phyloP scores from a whole-genome alignment of 2,329 filamentous ascomycete species.

The Zymoseptoria tritici region DNA sequence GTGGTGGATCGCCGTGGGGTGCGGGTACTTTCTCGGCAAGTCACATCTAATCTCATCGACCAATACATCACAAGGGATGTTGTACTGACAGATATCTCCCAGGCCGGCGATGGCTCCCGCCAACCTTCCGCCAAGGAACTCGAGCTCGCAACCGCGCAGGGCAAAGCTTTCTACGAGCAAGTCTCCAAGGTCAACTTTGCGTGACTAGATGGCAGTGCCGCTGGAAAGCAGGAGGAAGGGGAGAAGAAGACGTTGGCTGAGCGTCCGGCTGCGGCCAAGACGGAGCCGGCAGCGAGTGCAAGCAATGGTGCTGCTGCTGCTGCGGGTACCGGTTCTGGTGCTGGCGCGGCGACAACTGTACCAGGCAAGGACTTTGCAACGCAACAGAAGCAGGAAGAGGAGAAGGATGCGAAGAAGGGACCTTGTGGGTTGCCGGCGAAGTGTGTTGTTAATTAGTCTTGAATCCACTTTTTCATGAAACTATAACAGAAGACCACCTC shows the following conservation, averaged over 20 bases:
- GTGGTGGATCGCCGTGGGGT: constrained; percentile 86
- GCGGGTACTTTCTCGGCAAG: constrained; percentile 72
- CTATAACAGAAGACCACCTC: too few relatives aligned
- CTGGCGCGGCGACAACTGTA: constrained; percentile 1
- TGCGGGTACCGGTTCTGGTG: not conserved
- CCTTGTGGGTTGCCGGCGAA: constrained; percentile 72
- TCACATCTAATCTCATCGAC: not conserved
- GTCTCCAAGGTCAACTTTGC: constrained; percentile 60
- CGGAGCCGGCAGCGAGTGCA: too few relatives aligned
- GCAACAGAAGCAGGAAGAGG: constrained; percentile 22
- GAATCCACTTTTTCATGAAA: too few relatives aligned
- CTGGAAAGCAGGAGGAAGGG: constrained; percentile 24
- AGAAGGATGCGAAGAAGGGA: constrained; percentile 52
- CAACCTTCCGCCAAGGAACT: constrained; percentile 71
- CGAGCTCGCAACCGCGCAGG: constrained; percentile 72
- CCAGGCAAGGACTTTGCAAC: constrained; percentile 11
- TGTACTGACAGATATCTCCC: not conserved
- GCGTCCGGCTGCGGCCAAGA: constrained; percentile 15
- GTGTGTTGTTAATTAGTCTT: constrained; percentile 39
- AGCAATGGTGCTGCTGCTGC: constrained; percentile 6
- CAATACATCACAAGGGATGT: too few relatives aligned
- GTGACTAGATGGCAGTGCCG: constrained; percentile 66
- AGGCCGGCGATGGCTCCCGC: constrained; percentile 68
- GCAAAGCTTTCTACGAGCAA: constrained; percentile 72
- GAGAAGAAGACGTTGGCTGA: constrained; percentile 4